Base-by-base conservation (phyloP, 768 basidiomycete species). In the Tricholomella constricta region DNA sequence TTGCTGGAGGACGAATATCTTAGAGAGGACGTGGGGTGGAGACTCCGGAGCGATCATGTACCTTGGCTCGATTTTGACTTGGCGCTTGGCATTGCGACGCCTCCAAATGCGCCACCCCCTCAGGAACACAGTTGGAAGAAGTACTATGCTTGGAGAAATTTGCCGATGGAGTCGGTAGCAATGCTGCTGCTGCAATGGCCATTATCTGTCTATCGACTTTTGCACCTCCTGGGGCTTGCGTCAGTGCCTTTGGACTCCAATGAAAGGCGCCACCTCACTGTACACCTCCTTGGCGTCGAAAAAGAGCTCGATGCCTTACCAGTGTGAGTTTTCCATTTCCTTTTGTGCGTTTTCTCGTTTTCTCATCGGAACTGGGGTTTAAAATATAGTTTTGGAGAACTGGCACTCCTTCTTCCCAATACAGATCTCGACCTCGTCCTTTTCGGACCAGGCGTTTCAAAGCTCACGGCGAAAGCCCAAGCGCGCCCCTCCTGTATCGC, bases 141-240 rank as follows among this genome's bases (percentile, higher is more conserved):
- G 22, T 80, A 76, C 65, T 74, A 79, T 59, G 55, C 68, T 42
- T 79, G 78, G 78, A 72, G 78, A 32, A 66, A 69, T 42, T 59
- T 80, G 19, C 70, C 78, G 31, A 61, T 76, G 34, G 62, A 63
- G 22, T 77, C 77, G 19, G 74, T 76, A 7, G 76, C 74, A 0
- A 74, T 70, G 22, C 65, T 79, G 32, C 64, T 77, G n/a, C 65
- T 80, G 58, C 72, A 76, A 46, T 78, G 69, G 56, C 75, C 78
- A 8, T 59, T 79, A 54, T 66, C 70, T 11, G 63, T 75, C 20
- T 78, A 76, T 52, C 54, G 71, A 19, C 56, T 78, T 22, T 56
- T 74, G 32, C 59, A 72, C 41, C 60, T 72, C 42, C 59, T 79
- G 14, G 61, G 69, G 6, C 53, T 72, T 43, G 53, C 69, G 43